Evolutionary conservation across 2,329 filamentous ascomycete species (phyloP), one percentile per base, ranked within the genome.

Genomic region (Ceratocystis harringtonii): DNA sequence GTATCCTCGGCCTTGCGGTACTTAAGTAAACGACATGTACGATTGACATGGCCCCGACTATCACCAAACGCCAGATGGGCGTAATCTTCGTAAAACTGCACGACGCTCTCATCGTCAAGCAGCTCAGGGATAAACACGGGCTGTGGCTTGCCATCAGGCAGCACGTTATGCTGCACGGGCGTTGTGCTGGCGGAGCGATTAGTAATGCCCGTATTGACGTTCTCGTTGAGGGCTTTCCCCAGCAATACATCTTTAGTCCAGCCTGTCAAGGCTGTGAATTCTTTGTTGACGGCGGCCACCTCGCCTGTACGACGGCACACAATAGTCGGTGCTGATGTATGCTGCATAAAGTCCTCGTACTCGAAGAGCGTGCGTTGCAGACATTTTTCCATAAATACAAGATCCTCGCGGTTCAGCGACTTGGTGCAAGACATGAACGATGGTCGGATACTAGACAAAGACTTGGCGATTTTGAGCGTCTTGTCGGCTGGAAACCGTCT

Each of bases 361-460:
- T 96, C 91, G 72, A 91, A 90, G 10, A 97, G 79, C 0, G 90
- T 95, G 45, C 94, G 84, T 75, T 99, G 94, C 72, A 97, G 90
- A 71, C 89, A 95, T 76, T 95, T 95, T 74, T 99, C 94, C 88
- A 96, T 96, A 74, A 97, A 96, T 25, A 99, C 86, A 32, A 97
- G 79, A 74, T 99, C 94, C 71, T 94, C 87, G 19, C 86, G 81
- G 69, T 90, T 92, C 68, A 97, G 78, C n/a, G 90, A 91, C 71
- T 89, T 89, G 22, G 90, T 95, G 68, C 90, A 95, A 10, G 91
- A 87, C 69, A 97, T 92, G 73, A 99, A 94, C 0, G 91, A 94
- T 1, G 94, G 92, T 6, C 94, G 87, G 70, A 96, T 95, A 57
- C 88, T 90, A 5, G 90, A 88, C 63, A 99, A 81, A 0, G 92